These are phyloP conservation scores for Acorus calamus DNA, from an alignment of 106 monocot species.

Conservation along the genomic window DNA sequence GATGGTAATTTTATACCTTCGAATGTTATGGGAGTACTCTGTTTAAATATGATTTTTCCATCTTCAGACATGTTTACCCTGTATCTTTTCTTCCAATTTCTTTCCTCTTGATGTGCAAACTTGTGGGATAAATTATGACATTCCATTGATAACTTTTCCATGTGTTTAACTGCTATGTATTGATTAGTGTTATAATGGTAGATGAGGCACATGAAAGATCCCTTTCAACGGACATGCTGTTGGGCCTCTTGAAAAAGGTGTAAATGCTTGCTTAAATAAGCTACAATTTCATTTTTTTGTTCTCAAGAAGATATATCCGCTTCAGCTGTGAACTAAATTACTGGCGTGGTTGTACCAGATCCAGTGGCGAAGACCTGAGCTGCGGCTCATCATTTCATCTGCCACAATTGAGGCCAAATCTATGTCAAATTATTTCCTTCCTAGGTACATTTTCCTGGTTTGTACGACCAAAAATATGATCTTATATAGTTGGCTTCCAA, in stretches of 20 bases:
- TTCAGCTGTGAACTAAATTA: conserved; percentile 4
- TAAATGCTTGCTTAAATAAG: not conserved
- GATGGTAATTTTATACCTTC: too few species aligned
- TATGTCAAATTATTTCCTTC: conserved; percentile 73
- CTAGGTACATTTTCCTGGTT: conserved; percentile 32
- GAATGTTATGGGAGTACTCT: too few species aligned
- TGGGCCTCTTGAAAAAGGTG: conserved; percentile 95
- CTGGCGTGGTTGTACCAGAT: conserved; percentile 35
- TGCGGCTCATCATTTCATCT: conserved; percentile 92
- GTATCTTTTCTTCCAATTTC: too few species aligned
- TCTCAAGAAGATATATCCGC: not conserved
- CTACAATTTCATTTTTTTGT: not conserved
- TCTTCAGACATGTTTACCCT: not conserved
- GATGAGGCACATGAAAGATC: conserved; percentile 99
- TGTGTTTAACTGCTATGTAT: not conserved
- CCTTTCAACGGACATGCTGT: conserved; percentile 79
- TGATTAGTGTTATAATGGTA: conserved; percentile 81
- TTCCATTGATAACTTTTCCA: too few species aligned
- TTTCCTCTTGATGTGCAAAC: not conserved
- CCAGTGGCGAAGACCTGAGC: conserved; percentile 79
- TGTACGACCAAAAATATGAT: not conserved
- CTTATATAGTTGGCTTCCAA: too few species aligned
- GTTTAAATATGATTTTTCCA: too few species aligned
- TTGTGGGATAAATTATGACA: too few species aligned
- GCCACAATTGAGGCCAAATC: conserved; percentile 98